Base-by-base conservation (phyloP, 1,284 basidiomycete species). In the Cryptococcus sp. region DNA sequence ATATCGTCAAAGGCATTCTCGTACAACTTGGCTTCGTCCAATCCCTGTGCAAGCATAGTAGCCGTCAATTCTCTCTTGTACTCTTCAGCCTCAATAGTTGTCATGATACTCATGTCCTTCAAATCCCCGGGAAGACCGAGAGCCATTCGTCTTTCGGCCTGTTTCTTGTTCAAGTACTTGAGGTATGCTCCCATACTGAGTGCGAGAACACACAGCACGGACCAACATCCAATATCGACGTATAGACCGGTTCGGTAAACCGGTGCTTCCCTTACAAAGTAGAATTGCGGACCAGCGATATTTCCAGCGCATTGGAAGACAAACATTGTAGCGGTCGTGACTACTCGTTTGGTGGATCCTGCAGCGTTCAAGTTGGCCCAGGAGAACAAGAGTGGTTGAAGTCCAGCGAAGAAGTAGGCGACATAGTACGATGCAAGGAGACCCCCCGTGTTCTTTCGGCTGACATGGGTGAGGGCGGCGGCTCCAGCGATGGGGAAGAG, bases 381-480 rank as follows among this genome's bases (percentile, higher is more conserved):
- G 3, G 55, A 48, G 53, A 50, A 55, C 4, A 55, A 43, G 23
- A 57, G 48, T 13, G 58, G 58, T 40, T 60, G 45, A 32, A 62
- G 44, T 22, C 45, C 37, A 39, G 46, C 28, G 25, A 28, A 32
- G 36, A 50, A 10, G 23, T 49, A 50, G n/a, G 64, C 66, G 34
- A 78, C 74, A 55, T 79, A 79, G 56, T 78, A 79, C 52, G 71
- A 77, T 7, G 66, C 77, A n/a, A 78, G 59, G 13, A 78, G 62
- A 34, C 48, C 50, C 13, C 46, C 43, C 4, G 48, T 42, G 44
- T 67, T 72, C 48, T 68, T 68, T 36, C 77, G 70, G 18, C 72
- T 72, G 4, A 78, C 61, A 1, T 60, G 62, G 41, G 70, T 62
- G 19, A 79, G 61, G 0, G 74, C 77, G 7, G 71, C 56, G 7